These are phyloP conservation scores for Didymella pomorum DNA, from an alignment of 2,329 filamentous ascomycete genomes.

Conservation along the genomic window DNA sequence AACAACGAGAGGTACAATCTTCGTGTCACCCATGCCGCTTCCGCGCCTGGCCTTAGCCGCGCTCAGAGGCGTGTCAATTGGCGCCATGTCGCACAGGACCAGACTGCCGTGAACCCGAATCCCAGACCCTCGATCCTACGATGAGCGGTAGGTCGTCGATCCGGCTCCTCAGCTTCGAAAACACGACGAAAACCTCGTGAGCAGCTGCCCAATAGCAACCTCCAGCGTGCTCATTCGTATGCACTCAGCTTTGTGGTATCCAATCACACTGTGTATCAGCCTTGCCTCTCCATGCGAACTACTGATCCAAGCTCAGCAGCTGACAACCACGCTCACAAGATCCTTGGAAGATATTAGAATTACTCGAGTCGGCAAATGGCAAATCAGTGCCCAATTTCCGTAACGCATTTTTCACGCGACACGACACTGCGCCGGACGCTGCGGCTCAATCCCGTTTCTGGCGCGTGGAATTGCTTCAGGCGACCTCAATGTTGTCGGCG, in stretches of 20 bases:
- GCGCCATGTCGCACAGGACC: constrained; percentile 18
- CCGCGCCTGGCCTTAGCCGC: constrained; percentile 18
- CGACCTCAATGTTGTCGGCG: constrained; percentile 8
- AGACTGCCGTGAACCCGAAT: constrained; percentile 4
- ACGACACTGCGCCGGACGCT: constrained; percentile 4
- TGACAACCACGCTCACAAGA: constrained; percentile 5
- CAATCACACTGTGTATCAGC: constrained; percentile 14
- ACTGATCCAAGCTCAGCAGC: constrained; percentile 21
- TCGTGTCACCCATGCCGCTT: constrained; percentile 17
- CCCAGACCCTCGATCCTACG: constrained; percentile 14
- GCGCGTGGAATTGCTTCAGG: constrained; percentile 3
- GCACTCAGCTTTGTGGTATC: constrained; percentile 7
- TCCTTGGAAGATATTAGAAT: neutral
- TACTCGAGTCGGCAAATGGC: neutral
- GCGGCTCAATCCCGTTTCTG: constrained; percentile 9
- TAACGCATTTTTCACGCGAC: neutral
- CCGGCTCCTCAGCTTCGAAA: constrained; percentile 10
- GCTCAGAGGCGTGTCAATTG: constrained; percentile 13
- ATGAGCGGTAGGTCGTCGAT: constrained; percentile 15
- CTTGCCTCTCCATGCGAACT: constrained; percentile 19
- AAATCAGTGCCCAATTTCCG: neutral
- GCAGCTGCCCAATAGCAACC: constrained; percentile 5
- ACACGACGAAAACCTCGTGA: constrained; percentile 5
- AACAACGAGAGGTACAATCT: constrained; percentile 1
- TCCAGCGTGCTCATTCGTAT: constrained; percentile 2